These are phyloP conservation scores for Ilex paraguariensis DNA, from an alignment of 305 asterid genomes.

Conservation along the genomic window DNA sequence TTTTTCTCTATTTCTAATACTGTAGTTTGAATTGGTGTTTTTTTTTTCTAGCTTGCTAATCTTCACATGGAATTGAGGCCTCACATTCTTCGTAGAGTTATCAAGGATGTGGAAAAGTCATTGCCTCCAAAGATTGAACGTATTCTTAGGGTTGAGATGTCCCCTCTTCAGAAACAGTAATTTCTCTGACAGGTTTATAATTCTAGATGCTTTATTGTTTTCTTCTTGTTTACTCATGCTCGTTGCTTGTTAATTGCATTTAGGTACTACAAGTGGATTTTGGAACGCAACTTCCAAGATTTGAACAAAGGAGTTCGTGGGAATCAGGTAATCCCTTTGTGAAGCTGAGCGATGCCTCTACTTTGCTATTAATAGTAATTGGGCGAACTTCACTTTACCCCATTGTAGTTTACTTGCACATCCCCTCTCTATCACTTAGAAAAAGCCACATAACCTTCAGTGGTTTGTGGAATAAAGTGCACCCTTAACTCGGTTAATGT, in stretches of 20 bases:
- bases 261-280: constrained; percentile 99
- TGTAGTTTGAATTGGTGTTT: constrained; percentile 12
- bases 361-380: neutral
- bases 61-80: constrained; percentile 99
- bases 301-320: constrained; percentile 99
- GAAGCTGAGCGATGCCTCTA: neutral
- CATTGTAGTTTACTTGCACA: too few species aligned
- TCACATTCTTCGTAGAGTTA: constrained; percentile 96
- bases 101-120: constrained; percentile 99
- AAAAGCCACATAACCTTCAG: too few species aligned
- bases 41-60: constrained; percentile 68
- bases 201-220: neutral
- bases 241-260: neutral
- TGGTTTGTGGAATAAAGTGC: too few species aligned
- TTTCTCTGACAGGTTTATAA: neutral
- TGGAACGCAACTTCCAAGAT: constrained; percentile 97
- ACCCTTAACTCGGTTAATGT: too few species aligned
- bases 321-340: constrained; percentile 65
- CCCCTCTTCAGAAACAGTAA: constrained; percentile 99
- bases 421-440: too few species aligned
- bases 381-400: too few species aligned
- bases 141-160: constrained; percentile 99
- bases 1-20: neutral
- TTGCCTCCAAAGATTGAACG: constrained; percentile 99
- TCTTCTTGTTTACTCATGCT: neutral